Evolutionary conservation across 306 rosid species (phyloP).

Genomic region (Glycyrrhiza uralensis): DNA sequence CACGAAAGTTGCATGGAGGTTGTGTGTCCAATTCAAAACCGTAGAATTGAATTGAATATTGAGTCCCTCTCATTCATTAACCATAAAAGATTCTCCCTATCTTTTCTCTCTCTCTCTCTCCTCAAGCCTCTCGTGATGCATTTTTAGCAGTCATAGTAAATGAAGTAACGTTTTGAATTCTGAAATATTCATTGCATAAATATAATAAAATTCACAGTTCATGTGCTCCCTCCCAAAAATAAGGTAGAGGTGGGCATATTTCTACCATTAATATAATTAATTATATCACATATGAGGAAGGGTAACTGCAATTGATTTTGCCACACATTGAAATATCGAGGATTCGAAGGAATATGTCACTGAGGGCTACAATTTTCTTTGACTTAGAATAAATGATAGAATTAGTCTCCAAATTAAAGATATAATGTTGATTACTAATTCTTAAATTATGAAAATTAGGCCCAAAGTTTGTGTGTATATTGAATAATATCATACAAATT

Average conservation of each 20-base stretch:
- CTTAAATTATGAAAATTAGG: too few species aligned
- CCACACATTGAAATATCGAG: too few species aligned
- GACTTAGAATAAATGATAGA: too few species aligned
- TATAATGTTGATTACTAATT: too few species aligned
- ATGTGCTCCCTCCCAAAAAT: background rate
- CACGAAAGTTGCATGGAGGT: conserved; percentile 61
- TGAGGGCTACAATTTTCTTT: background rate
- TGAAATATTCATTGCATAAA: background rate
- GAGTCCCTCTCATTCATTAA: conserved; percentile 41
- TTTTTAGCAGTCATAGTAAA: conserved; percentile 1
- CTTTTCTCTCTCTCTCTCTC: conserved; percentile 20
- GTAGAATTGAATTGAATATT: conserved; percentile 32
- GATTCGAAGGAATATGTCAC: background rate
- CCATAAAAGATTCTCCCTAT: conserved; percentile 36
- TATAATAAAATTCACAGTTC: background rate
- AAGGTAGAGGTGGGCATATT: background rate
- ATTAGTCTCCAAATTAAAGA: too few species aligned
- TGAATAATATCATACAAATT: too few species aligned
- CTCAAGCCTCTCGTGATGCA: conserved; percentile 34
- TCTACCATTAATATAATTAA: too few species aligned
- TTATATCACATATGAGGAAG: background rate
- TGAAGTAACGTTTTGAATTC: background rate
- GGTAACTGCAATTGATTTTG: background rate
- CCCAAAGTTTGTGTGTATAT: too few species aligned
- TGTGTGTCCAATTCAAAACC: conserved; percentile 47